Base-by-base conservation (phyloP, 2,329 filamentous ascomycete genomes). In the Ophiostoma australiae region DNA sequence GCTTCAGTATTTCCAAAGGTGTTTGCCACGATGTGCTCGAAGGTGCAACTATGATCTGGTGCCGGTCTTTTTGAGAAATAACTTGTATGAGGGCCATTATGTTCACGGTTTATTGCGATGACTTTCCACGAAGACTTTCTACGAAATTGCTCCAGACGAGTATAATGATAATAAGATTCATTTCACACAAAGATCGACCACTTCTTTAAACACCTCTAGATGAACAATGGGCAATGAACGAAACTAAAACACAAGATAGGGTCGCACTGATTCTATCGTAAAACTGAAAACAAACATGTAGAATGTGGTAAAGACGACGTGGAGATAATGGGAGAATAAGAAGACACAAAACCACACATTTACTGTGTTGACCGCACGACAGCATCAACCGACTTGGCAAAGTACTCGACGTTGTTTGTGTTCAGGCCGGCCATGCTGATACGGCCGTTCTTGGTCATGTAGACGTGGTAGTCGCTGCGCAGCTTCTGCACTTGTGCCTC, bases 361-460 rank as follows among this genome's bases (percentile, higher is more conserved):
- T 68, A 70, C 65, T 71, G 31, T 17, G 75, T 74, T 78, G 86
- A 86, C 74, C 87, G 82, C 35, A 98, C 92, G 41, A 94, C 91
- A 80, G 90, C 91, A 79, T 97, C 91, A 15, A 98, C 87, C 0
- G 94, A 93, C 80, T 91, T 89, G 67, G 94, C 95, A 77, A 98
- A 91, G 82, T 97, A 97, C 70, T 97, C 93, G 72, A 98, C 85
- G 79, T 98, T 99, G 77, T 90, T 83, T 35, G 92, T 91, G 81
- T 98, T 98, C 75, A 98, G 83, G n/a, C 95, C 95, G 5, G 95
- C 95, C 94, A 99, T 98, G 79, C 92, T 96, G 81, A 98, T 97
- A 68, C 95, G 91, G 31, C 95, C 95, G 78, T 99, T 99, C 87
- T 97, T 97, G 75, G 94, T 98, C 87, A 94, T 94, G 82, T 95